Conservation (phyloP, 2,329 filamentous ascomycete species). For the Stagonosporopsis tanaceti region DNA sequence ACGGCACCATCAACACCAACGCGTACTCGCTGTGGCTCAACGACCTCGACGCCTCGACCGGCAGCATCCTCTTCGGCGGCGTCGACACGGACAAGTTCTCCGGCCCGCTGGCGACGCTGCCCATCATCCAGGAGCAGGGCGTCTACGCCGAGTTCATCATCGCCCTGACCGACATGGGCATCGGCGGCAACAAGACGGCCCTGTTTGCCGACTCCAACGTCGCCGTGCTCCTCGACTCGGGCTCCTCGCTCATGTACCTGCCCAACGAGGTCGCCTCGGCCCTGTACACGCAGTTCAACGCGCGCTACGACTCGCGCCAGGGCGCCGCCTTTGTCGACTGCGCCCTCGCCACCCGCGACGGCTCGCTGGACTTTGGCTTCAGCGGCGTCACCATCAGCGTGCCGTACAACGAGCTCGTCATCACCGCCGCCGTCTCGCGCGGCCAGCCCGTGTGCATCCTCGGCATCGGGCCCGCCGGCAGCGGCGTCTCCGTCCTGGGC, state of each 20-base stretch:
- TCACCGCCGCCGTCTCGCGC: conserved; percentile 56
- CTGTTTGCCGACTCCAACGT: conserved; percentile 53
- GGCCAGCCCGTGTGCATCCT: conserved; percentile 57
- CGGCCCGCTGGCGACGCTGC: conserved; percentile 68
- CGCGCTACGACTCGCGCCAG: conserved; percentile 51
- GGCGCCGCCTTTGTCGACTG: conserved; percentile 63
- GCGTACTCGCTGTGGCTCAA: conserved; percentile 75
- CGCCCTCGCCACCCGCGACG: conserved; percentile 56
- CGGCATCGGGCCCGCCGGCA: conserved; percentile 59
- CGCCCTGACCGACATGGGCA: conserved; percentile 58
- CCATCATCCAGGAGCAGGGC: conserved; percentile 60
- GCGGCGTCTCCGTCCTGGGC: conserved; percentile 61
- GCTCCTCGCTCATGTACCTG: conserved; percentile 75
- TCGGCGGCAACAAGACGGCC: conserved; percentile 53
- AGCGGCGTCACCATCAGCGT: conserved; percentile 63
- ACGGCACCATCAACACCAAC: conserved; percentile 68
- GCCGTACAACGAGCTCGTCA: conserved; percentile 63
- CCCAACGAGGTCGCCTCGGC: conserved; percentile 65
- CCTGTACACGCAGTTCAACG: conserved; percentile 53
- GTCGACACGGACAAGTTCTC: conserved; percentile 78
- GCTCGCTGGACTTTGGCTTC: conserved; percentile 66
- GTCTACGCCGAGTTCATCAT: conserved; percentile 64
- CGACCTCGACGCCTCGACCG: conserved; percentile 67
- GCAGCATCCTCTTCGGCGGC: conserved; percentile 81
- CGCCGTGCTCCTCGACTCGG: conserved; percentile 76